Conservation (phyloP, 73 alveolate genomes). For the Uronychia binucleata region DNA sequence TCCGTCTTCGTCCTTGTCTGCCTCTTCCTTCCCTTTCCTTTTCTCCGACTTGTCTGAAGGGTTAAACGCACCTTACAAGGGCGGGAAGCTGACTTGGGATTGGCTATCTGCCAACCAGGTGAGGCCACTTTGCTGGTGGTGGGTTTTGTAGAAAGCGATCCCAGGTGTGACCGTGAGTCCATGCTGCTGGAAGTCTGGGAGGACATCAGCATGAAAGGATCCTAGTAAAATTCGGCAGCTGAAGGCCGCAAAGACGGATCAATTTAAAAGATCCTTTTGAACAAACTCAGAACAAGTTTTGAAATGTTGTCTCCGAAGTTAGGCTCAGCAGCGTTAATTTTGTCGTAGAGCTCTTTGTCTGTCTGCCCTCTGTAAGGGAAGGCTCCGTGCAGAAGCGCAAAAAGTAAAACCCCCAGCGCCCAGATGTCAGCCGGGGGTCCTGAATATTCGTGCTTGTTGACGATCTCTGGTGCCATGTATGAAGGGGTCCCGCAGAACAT, state of each 20-base stretch:
- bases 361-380: conserved; percentile 80
- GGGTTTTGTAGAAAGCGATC: background rate
- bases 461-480: conserved; percentile 85
- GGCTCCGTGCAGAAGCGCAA: conserved; percentile 66
- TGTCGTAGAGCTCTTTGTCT: conserved; percentile 69
- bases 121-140: background rate
- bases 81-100: background rate
- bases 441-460: conserved; percentile 64
- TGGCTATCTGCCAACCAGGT: background rate
- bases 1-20: background rate
- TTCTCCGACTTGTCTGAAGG: background rate
- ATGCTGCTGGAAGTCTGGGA: too few species aligned
- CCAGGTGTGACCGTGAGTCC: too few species aligned
- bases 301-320: conserved; percentile 8
- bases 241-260: conserved; percentile 16
- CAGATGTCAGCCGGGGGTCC: conserved; percentile 88
- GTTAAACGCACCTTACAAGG: background rate
- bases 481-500: conserved; percentile 86
- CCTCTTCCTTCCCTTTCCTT: background rate
- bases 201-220: conserved; percentile 11
- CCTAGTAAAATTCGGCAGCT: background rate
- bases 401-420: conserved; percentile 75
- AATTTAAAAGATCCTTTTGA: background rate
- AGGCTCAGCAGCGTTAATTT: conserved; percentile 46
- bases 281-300: background rate